phyloP scores from a whole-genome alignment of 257 asterid genomes.

The Petunia axillaris region DNA sequence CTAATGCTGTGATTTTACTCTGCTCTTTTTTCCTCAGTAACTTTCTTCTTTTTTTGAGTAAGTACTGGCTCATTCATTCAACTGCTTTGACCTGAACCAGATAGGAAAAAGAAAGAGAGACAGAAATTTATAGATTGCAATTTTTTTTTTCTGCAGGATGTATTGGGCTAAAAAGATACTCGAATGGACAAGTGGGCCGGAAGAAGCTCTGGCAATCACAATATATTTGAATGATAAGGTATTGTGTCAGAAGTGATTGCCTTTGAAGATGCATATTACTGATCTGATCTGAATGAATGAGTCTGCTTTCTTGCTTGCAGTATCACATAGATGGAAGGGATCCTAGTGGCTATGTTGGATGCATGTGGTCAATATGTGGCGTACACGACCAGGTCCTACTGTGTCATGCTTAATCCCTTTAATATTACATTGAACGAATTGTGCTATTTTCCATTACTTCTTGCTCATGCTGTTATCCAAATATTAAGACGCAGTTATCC shows the following conservation, averaged over 20 bases:
- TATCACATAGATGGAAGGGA: constrained; percentile 92
- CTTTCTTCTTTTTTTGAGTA: background rate
- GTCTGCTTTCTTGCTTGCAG: constrained; percentile 43
- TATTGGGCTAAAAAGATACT: constrained; percentile 99
- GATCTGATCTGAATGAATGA: constrained; percentile 3
- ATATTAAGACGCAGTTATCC: background rate
- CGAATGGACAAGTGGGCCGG: constrained; percentile 93
- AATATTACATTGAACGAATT: background rate
- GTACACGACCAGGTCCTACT: constrained; percentile 85
- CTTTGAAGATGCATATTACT: background rate
- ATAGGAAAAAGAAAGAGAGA: background rate
- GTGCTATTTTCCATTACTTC: background rate
- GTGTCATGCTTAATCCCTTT: background rate
- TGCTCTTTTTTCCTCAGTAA: background rate
- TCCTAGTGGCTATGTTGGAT: constrained; percentile 96
- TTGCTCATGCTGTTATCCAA: background rate
- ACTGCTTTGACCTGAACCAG: background rate
- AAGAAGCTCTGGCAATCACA: constrained; percentile 85
- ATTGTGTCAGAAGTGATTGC: background rate
- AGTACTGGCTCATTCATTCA: background rate
- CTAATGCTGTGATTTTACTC: background rate
- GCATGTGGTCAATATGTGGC: constrained; percentile 99
- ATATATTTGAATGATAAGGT: constrained; percentile 89
- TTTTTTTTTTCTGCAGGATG: constrained; percentile 60
- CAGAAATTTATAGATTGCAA: background rate